Conservation (phyloP, 352 stramenopile genomes). For the Phytophthora syringae region DNA sequence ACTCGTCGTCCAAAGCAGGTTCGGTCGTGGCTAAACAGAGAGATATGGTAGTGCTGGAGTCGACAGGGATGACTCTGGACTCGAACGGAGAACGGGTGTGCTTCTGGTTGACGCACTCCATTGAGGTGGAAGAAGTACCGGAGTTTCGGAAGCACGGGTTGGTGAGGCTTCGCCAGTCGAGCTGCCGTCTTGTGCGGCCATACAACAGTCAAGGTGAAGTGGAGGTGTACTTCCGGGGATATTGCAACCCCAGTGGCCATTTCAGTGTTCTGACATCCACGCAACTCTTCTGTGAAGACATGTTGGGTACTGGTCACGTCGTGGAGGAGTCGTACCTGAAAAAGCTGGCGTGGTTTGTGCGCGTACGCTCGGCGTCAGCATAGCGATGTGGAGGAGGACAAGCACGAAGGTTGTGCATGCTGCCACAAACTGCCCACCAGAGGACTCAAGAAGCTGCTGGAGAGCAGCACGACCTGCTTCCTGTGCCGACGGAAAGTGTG, state of each 20-base stretch:
- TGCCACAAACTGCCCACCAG: slow-evolving; percentile 45
- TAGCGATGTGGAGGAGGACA: slow-evolving; percentile 15
- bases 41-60: slow-evolving; percentile 38
- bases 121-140: slow-evolving; percentile 47
- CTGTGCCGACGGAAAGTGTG: slow-evolving; percentile 50
- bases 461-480: slow-evolving; percentile 43
- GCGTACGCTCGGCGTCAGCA: slow-evolving; percentile 31
- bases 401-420: slow-evolving; percentile 33
- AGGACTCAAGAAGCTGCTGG: slow-evolving; percentile 44
- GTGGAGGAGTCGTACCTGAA: slow-evolving; percentile 69
- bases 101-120: slow-evolving; percentile 49
- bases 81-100: slow-evolving; percentile 41
- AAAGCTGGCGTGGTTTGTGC: slow-evolving; percentile 71
- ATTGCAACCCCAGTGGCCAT: slow-evolving; percentile 40
- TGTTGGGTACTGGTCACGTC: slow-evolving; percentile 48
- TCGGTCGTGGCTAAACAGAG: slow-evolving; percentile 19
- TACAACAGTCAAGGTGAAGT: slow-evolving; percentile 42
- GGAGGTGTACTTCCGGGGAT: slow-evolving; percentile 57
- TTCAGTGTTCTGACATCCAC: slow-evolving; percentile 28
- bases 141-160: slow-evolving; percentile 44
- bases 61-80: slow-evolving; percentile 45
- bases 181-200: slow-evolving; percentile 50
- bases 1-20: slow-evolving; percentile 4
- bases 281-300: slow-evolving; percentile 40
- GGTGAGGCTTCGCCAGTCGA: slow-evolving; percentile 42